A percentile compares a stretch with the other conserved stretches of the same genome.
Conservation (phyloP, 257 asterid species). For the Jasminum sambac region DNA sequence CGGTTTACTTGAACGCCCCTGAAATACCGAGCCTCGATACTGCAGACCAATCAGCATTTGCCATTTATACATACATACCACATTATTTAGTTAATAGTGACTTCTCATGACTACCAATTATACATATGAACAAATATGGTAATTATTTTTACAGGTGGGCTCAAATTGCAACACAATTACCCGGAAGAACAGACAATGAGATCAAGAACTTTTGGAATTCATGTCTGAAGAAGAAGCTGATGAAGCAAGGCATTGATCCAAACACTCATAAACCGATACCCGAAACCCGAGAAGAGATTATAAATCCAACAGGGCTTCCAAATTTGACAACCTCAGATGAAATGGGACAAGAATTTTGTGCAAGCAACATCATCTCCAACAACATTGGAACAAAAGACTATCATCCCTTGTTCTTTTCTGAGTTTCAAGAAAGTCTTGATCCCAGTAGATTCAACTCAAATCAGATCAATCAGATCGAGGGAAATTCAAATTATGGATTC, state of each 20-base stretch:
- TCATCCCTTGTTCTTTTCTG: background rate
- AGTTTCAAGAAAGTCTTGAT: conserved; percentile 27
- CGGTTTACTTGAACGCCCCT: background rate
- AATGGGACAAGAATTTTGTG: conserved; percentile 23
- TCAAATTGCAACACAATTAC: conserved; percentile 77
- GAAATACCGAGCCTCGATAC: no score
- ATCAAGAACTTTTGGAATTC: conserved; percentile 88
- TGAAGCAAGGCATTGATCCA: conserved; percentile 83
- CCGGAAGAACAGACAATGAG: conserved; percentile 94
- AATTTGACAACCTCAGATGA: conserved; percentile 28
- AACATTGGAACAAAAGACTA: conserved; percentile 19
- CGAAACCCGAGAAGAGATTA: conserved; percentile 24
- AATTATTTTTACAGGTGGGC: conserved; percentile 64
- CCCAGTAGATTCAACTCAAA: conserved; percentile 30
- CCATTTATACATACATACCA: no score
- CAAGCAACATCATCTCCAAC: conserved; percentile 20
- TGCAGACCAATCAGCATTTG: no score
- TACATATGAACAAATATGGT: no score
- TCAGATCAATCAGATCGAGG: conserved; percentile 26
- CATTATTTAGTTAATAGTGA: no score
- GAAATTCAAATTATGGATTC: conserved; percentile 27
- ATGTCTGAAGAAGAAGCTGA: conserved; percentile 66
- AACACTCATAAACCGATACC: conserved; percentile 59
- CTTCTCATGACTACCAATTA: no score
- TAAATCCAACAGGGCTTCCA: conserved; percentile 33